Evolutionary conservation across 352 stramenopile species (phyloP), one percentile per base, ranked within the genome.

Genomic region (Pythium periplocum): DNA sequence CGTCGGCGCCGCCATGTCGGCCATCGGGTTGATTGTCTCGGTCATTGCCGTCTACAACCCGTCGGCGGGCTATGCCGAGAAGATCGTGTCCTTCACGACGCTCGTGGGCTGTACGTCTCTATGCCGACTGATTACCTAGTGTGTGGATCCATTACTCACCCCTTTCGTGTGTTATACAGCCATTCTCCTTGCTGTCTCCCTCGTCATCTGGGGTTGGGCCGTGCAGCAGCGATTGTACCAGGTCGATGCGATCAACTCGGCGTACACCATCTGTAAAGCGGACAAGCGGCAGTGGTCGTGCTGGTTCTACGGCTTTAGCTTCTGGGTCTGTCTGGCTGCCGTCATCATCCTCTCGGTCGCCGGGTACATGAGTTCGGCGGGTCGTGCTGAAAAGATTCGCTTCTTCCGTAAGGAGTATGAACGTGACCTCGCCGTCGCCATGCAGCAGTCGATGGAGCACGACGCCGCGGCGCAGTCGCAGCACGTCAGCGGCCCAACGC

Each of bases 221-320:
- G 64, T 93, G 9, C 83, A 93, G 52, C 83, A 93, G 55, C 83
- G 73, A 1, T 49, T 93, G 44, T 90, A 91, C 55, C 65, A 87
- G 42, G 83, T 91, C 45, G 83, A 93, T 56, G 81, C 76, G 4
- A 78, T 93, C 51, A 87, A 84, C 55, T 76, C 80, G 10, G 79
- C 79, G 5, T 93, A 87, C 59, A 74, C 75, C 7, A 83, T 66
- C 36, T 93, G 83, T 56, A 90, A 91, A 62, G 66, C 73, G 1
- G 68, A 90, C 50, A 62, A 72, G 46, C 70, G 62, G 36, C 52
- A 89, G 38, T 93, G 83, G 83, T 74, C 73, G 44, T 93, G 83
- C 65, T 93, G 83, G 83, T 93, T 93, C 67, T 93, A 93, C 55
- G 83, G 83, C 11, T 90, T 80, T 57, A 93, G 83, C 59, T 93